Percentiles rank a stretch among this genome's conserved stretches.
Conservation (phyloP, 257 asterid species). For the Rehmannia glutinosa region DNA sequence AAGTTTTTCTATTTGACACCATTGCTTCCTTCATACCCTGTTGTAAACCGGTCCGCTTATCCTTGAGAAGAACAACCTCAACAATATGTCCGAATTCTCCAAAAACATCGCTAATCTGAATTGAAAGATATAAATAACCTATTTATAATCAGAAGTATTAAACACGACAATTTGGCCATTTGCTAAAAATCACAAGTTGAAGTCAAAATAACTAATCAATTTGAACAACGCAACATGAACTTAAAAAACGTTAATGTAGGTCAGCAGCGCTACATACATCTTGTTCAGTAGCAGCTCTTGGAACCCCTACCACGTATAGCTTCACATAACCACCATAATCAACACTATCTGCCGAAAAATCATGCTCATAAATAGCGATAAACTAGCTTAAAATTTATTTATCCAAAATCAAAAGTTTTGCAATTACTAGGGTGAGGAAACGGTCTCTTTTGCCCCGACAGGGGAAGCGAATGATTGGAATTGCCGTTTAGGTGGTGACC, state of each 20-base stretch:
- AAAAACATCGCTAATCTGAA: conserved; percentile 50
- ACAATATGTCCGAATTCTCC: conserved; percentile 64
- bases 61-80: conserved; percentile 76
- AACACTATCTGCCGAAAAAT: conserved; percentile 30
- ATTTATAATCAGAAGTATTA: not conserved
- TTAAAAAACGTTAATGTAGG: not conserved
- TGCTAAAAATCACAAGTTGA: not conserved
- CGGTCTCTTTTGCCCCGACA: conserved; percentile 39
- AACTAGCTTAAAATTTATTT: not conserved
- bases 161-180: not conserved
- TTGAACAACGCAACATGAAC: not conserved
- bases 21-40: conserved; percentile 45
- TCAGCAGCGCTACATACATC: conserved; percentile 63
- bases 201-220: not conserved
- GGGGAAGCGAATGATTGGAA: conserved; percentile 24
- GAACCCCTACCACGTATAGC: conserved; percentile 66
- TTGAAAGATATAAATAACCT: not conserved
- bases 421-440: conserved; percentile 30
- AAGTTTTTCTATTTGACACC: not conserved
- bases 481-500: conserved; percentile 15
- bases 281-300: conserved; percentile 57
- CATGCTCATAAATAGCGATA: not conserved
- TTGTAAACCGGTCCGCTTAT: conserved; percentile 66
- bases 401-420: not conserved
- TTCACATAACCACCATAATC: conserved; percentile 51